These are phyloP conservation scores for Colletotrichum navitas DNA, from an alignment of 2,329 filamentous ascomycete species.

Conservation along the genomic window DNA sequence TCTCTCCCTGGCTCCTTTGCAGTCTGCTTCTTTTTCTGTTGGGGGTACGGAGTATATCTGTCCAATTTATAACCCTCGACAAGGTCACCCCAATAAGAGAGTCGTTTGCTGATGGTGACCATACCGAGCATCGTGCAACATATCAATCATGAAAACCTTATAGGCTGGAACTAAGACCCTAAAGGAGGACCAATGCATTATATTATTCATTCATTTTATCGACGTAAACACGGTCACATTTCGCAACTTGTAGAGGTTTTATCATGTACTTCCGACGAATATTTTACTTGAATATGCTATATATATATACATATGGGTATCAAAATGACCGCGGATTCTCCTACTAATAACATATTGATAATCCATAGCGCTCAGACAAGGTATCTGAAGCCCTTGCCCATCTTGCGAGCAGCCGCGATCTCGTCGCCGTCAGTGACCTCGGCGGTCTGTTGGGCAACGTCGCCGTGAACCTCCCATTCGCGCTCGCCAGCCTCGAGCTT, in stretches of 20 bases:
- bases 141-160: too few relatives aligned
- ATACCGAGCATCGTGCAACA: neutral
- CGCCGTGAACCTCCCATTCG: conserved; percentile 52
- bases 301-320: conserved; percentile 34
- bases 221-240: neutral
- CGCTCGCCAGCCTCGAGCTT: conserved; percentile 60
- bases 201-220: neutral
- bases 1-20: neutral
- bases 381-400: conserved; percentile 63
- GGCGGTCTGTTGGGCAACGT: conserved; percentile 57
- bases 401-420: conserved; percentile 58
- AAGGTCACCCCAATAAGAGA: neutral
- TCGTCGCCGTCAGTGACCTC: conserved; percentile 55
- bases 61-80: neutral
- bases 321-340: conserved; percentile 7
- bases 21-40: neutral
- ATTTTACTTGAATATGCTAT: neutral
- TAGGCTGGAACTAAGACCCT: too few relatives aligned
- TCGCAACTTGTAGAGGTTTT: neutral
- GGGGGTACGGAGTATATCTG: neutral
- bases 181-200: neutral
- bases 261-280: neutral
- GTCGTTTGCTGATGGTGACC: too few relatives aligned
- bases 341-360: neutral
- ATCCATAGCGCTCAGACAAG: conserved; percentile 51